Evolutionary conservation across 208 protist species (phyloP).

Genomic region (Leishmania aethiopica): DNA sequence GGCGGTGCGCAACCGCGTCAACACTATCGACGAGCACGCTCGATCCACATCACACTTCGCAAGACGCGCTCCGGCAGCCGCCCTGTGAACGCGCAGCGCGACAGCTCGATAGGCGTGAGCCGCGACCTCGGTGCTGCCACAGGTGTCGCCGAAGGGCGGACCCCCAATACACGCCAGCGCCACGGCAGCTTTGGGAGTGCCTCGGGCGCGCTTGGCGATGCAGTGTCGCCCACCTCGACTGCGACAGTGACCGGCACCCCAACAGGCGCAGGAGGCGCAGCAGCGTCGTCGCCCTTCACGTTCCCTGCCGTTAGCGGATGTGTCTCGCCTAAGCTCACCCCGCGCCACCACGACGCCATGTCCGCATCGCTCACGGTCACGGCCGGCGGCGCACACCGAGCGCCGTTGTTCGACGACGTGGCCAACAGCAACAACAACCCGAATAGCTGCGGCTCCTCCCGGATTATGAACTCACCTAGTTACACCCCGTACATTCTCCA

Average conservation of each 20-base stretch:
- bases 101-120: neutral
- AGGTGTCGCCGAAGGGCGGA: neutral
- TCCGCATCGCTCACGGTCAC: neutral
- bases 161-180: slow-evolving; percentile 1
- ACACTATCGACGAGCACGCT: slow-evolving; percentile 20
- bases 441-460: slow-evolving; percentile 2
- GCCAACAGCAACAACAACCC: slow-evolving; percentile 2
- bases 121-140: slow-evolving; percentile 7
- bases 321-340: slow-evolving; percentile 10
- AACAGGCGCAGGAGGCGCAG: neutral
- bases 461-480: neutral
- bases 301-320: neutral
- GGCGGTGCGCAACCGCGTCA: slow-evolving; percentile 1
- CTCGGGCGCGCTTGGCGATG: neutral
- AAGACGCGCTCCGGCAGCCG: slow-evolving; percentile 41
- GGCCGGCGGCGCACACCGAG: neutral
- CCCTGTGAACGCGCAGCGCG: slow-evolving; percentile 28
- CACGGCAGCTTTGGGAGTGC: slow-evolving; percentile 3
- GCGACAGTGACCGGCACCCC: neutral
- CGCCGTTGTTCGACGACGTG: neutral
- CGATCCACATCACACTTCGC: slow-evolving; percentile 42
- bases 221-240: neutral
- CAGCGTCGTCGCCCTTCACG: neutral
- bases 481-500: slow-evolving; percentile 13
- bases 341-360: neutral